Evolutionary conservation across 1,139 yeast species (phyloP).

Genomic region (Kodamaea alishanica): DNA sequence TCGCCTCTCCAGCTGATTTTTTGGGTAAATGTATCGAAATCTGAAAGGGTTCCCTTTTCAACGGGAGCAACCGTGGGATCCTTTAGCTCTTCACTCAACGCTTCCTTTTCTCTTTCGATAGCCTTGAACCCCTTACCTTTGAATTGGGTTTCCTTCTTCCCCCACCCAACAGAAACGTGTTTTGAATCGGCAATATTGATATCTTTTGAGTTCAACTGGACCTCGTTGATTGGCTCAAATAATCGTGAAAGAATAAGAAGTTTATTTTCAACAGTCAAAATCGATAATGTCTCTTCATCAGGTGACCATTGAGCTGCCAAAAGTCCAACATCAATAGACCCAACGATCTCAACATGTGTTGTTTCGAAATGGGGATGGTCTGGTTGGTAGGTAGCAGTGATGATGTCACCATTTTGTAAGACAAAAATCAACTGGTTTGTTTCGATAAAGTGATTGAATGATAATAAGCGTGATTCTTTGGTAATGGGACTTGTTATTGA

Average conservation of each 20-base stretch:
- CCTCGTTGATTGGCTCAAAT: conserved; percentile 79
- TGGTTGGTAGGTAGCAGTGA: conserved; percentile 60
- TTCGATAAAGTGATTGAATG: conserved; percentile 66
- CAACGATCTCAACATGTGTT: conserved; percentile 69
- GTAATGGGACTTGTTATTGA: conserved; percentile 33
- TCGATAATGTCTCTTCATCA: conserved; percentile 79
- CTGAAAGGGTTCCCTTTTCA: conserved; percentile 63
- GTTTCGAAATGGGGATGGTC: conserved; percentile 47
- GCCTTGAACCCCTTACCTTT: conserved; percentile 90
- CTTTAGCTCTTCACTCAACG: conserved; percentile 55
- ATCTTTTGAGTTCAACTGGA: conserved; percentile 56
- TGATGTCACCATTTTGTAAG: conserved; percentile 65
- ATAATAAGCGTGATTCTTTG: conserved; percentile 30
- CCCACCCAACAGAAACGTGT: conserved; percentile 99
- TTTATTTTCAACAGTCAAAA: conserved; percentile 62
- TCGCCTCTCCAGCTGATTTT: conserved; percentile 93
- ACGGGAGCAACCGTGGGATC: conserved; percentile 89
- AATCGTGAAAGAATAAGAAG: conserved; percentile 67
- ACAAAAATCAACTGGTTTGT: conserved; percentile 58
- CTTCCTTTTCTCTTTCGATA: conserved; percentile 57
- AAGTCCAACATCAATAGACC: conserved; percentile 77
- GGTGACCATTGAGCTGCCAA: conserved; percentile 82
- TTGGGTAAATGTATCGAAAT: conserved; percentile 44
- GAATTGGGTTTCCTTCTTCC: conserved; percentile 94
- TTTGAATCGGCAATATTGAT: conserved; percentile 58